Base-by-base conservation (phyloP, 2,329 filamentous ascomycete genomes). In the Cercospora zeina region DNA sequence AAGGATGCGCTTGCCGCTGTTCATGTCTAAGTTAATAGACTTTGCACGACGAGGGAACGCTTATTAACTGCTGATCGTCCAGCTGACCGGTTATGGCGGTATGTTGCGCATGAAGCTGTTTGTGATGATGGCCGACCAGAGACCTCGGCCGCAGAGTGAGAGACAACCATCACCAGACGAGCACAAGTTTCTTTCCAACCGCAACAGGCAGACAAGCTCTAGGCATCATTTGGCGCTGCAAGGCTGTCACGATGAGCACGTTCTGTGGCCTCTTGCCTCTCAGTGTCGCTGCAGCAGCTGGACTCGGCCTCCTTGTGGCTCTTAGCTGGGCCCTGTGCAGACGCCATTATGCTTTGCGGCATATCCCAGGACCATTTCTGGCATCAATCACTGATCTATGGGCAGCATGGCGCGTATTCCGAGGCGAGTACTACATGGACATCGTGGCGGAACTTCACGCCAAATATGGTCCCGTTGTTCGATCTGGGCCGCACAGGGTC, bases 391-490 rank as follows among this genome's bases (percentile, higher is more conserved):
- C 63, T 14, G 61, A 65, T 21, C n/a, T 62, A 24, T 65, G 60
- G 60, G 30, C 39, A 16, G 54, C 60, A 16, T 14, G 37, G 16
- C 62, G 56, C 27, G 47, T 62, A 36, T 65, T 57, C 45, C 61
- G 60, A 16, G 63, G 63, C 34, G 42, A 57, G 31, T 58, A 62
- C 33, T 45, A 58, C 27, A 37, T 60, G 10, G 50, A 60, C 45
- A 77, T 82, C 21, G 9, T 51, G 4, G 27, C 49, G 16, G 49
- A 33, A 5, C 30, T 51, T 2, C 72, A 74, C 51, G 58, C 65
- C 49, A 65, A 67, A 31, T 64, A 71, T 50, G 71, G 71, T 1
- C 66, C 67, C 31, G 66, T 74, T 10, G 71, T 75, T 13, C 67
- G 71, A 27, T 69, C 57, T n/a, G 71, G 67, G 1, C 70, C 70